These are phyloP conservation scores for Globisporangium cylindrosporum DNA, from an alignment of 352 stramenopile genomes.

Conservation along the genomic window DNA sequence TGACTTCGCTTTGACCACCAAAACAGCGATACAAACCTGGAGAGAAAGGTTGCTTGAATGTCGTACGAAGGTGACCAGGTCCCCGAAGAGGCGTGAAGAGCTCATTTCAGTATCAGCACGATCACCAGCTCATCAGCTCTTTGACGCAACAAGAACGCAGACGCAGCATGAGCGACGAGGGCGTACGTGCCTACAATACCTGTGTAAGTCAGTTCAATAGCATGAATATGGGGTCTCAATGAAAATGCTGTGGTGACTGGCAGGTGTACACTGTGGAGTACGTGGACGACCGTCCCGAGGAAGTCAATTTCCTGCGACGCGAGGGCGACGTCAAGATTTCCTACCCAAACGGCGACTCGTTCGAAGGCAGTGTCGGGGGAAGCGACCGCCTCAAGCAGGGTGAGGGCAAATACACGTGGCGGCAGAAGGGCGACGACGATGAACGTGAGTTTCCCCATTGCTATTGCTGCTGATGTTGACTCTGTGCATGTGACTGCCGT, in stretches of 20 bases:
- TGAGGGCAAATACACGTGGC: constrained; percentile 87
- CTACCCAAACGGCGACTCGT: constrained; percentile 90
- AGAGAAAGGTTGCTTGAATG: neutral
- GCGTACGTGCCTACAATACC: constrained; percentile 18
- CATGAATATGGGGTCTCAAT: neutral
- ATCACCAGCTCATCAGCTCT: neutral
- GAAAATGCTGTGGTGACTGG: neutral
- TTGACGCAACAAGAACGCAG: neutral
- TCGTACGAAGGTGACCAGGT: neutral
- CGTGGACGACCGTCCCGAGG: constrained; percentile 84
- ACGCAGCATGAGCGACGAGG: constrained; percentile 45
- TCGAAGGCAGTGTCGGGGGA: constrained; percentile 79
- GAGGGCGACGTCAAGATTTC: constrained; percentile 85
- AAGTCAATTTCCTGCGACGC: constrained; percentile 80
- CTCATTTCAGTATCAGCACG: neutral
- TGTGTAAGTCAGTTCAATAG: neutral
- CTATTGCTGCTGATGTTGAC: neutral
- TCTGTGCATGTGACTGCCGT: neutral
- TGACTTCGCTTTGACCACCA: neutral
- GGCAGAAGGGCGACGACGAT: constrained; percentile 52
- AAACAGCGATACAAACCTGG: neutral
- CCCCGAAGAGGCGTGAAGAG: constrained; percentile 20
- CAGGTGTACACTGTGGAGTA: constrained; percentile 84
- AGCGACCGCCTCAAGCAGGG: constrained; percentile 81
- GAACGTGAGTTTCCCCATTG: constrained; percentile 33